A percentile compares a stretch with the other conserved stretches of the same genome.
These are phyloP conservation scores for Blastobotrys terrestris DNA, from an alignment of 805 yeast species.

Conservation along the genomic window DNA sequence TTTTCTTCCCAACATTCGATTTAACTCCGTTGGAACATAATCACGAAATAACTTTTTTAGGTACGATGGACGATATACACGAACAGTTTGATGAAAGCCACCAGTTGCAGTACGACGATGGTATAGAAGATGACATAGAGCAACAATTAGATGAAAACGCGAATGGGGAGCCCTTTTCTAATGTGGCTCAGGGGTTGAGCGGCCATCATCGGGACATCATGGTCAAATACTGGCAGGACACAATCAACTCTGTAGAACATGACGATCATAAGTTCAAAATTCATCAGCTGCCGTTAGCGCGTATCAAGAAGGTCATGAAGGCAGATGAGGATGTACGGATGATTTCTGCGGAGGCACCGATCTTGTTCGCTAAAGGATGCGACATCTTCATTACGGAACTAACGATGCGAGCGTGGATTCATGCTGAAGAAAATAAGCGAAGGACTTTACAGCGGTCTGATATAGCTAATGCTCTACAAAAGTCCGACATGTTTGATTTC, in stretches of 20 bases:
- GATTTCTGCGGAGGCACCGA: constrained; percentile 99
- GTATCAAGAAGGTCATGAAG: constrained; percentile 96
- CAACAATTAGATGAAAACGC: not conserved
- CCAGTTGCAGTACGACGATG: not conserved
- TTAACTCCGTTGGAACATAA: too few species aligned
- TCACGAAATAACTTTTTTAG: not conserved
- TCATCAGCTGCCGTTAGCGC: constrained; percentile 90
- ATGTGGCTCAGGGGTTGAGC: constrained; percentile 86
- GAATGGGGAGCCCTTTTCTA: constrained; percentile 63
- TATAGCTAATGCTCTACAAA: constrained; percentile 90
- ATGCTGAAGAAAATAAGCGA: constrained; percentile 93
- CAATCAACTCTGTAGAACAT: constrained; percentile 84
- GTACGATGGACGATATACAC: not conserved
- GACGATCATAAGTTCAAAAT: constrained; percentile 69
- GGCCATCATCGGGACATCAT: constrained; percentile 80
- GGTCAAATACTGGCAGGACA: constrained; percentile 97
- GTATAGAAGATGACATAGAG: not conserved
- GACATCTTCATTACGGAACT: constrained; percentile 94
- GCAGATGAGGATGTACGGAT: constrained; percentile 95
- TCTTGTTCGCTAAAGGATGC: constrained; percentile 94
- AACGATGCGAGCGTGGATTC: constrained; percentile 99
- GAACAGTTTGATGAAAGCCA: not conserved
- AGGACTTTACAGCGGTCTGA: constrained; percentile 91
- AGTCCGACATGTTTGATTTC: constrained; percentile 96
- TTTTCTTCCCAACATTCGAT: too few species aligned